A percentile compares a stretch with the other conserved stretches of the same genome.
Conservation (phyloP, 305 asterid genomes). For the Solanum aculeatissimum region DNA sequence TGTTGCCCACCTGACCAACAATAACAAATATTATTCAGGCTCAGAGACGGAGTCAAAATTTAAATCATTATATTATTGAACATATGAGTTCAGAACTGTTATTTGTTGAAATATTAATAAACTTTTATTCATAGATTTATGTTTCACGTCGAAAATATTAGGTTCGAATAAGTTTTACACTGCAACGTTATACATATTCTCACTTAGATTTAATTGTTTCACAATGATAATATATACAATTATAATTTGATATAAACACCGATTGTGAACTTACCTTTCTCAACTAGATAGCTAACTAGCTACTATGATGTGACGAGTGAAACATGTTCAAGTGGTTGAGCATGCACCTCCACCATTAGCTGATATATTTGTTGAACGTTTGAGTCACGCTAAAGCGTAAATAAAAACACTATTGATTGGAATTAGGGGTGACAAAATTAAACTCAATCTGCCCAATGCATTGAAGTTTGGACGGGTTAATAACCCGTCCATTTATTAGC, state of each 20-base stretch:
- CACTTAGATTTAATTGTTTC: neutral
- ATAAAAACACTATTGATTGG: neutral
- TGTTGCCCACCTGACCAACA: constrained; percentile 11
- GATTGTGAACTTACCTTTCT: neutral
- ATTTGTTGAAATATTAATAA: neutral
- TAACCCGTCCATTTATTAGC: too few species aligned
- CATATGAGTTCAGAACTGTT: accelerated
- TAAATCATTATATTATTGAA: neutral
- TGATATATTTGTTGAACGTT: neutral
- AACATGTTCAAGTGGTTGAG: accelerated
- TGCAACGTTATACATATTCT: neutral
- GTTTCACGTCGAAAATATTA: neutral
- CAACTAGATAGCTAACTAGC: neutral
- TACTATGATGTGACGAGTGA: neutral
- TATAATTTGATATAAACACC: neutral
- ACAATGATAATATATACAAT: too few species aligned
- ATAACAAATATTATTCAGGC: neutral
- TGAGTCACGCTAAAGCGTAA: neutral
- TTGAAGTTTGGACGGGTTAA: too few species aligned
- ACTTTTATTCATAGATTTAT: neutral
- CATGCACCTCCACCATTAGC: neutral
- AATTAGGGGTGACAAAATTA: too few species aligned
- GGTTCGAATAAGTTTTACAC: neutral
- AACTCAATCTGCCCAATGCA: too few species aligned
- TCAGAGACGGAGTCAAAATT: neutral